Base-by-base conservation (phyloP, 768 basidiomycete species). In the Lepiota subincarnata region DNA sequence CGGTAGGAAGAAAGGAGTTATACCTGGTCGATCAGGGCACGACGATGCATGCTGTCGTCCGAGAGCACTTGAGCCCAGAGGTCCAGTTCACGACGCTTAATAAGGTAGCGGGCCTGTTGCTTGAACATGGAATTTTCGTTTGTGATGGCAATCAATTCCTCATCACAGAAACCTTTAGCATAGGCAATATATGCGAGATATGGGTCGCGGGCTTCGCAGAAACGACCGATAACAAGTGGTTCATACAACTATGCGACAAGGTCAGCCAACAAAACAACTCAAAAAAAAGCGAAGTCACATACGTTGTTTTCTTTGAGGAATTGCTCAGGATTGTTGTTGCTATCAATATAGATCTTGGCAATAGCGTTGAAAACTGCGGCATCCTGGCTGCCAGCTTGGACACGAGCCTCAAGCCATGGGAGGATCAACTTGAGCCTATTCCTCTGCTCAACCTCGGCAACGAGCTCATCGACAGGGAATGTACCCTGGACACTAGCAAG, bases 51-150 rank as follows among this genome's bases (percentile, higher is more conserved):
- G 69, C 97, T 98, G 58, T 93, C 93, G 3, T 82, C 78, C 10
- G 82, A 77, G 51, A 99, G 85, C 34, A 99, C 97, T 70, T 98
- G 93, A 1, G 88, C 84, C 97, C 97, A 99, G 26, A 99, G 83
- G 57, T 98, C 97, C 13, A 89, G 84, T 57, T 92, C 86, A 57
- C 97, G 91, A 61, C 97, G 87, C 72, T 95, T 97, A 65, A 98
- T 91, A 54, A 99, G 83, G 72, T 99, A 99, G 24, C 97, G 87
- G 48, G 97, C 92, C 70, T 98, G 97, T 64, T 99, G 96, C 73
- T 98, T 99, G 82, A 95, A 99, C 97, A 99, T 99, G 11, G 94
- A 87, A 75, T 99, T 99, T 60, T 96, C 95, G 66, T 98, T 98
- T 44, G 97, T 98, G 68, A 99, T 96, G 18, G 83, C 69, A 64